Evolutionary conservation across 768 basidiomycete genomes (phyloP).

Genomic region (Kwoniella shandongensis): DNA sequence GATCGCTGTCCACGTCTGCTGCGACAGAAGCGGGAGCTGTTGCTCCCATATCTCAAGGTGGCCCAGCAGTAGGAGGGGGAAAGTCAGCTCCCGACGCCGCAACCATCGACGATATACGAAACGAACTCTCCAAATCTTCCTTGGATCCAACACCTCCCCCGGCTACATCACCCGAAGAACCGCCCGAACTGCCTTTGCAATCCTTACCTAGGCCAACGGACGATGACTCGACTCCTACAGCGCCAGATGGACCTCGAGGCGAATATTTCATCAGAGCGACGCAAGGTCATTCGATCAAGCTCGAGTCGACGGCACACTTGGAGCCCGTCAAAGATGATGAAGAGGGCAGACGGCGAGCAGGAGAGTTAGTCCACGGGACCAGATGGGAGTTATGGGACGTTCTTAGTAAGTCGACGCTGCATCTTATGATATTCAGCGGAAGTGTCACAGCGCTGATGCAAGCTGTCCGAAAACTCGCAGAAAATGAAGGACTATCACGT

Average conservation of each 20-base stretch:
- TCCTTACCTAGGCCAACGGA: conserved; percentile 15
- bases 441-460: background rate
- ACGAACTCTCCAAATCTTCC: no score
- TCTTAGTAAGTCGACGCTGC: conserved; percentile 48
- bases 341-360: conserved; percentile 67
- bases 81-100: conserved; percentile 4
- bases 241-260: conserved; percentile 8
- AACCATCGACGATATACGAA: background rate
- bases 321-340: conserved; percentile 31
- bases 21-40: no score
- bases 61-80: background rate
- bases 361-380: conserved; percentile 51
- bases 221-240: background rate
- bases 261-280: conserved; percentile 52
- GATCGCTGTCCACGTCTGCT: no score
- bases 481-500: conserved; percentile 65
- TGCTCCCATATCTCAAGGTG: no score
- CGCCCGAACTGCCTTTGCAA: conserved; percentile 34
- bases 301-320: conserved; percentile 44
- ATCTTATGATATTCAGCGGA: no score
- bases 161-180: background rate
- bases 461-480: no score
- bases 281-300: conserved; percentile 50
- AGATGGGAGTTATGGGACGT: conserved; percentile 46
- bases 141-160: no score